These are phyloP conservation scores for Podochytrium sp. DNA, from an alignment of 192 early-diverging fungal species.

Conservation along the genomic window DNA sequence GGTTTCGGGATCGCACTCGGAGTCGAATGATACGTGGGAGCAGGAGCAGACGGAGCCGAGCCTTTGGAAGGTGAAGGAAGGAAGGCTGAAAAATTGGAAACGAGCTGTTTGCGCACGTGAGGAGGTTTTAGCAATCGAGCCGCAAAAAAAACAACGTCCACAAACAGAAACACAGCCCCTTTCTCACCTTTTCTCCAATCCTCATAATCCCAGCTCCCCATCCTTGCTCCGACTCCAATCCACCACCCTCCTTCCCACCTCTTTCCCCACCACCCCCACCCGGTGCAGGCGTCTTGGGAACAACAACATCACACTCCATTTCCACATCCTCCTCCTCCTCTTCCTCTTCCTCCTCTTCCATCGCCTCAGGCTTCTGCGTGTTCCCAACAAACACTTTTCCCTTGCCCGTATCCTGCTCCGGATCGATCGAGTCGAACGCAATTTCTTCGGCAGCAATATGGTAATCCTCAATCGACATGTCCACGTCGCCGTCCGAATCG, in stretches of 20 bases:
- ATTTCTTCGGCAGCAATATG: not conserved
- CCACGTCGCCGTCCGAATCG: not conserved
- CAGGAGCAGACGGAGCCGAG: not conserved
- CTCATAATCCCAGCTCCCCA: slow-evolving; percentile 11
- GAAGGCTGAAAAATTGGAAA: not conserved
- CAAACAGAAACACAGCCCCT: not conserved
- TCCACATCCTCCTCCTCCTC: not conserved
- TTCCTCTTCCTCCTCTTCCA: not conserved
- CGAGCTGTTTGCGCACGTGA: too few species aligned
- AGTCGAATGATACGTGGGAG: too few species aligned
- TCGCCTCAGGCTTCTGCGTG: not conserved
- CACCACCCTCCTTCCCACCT: not conserved
- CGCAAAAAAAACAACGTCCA: not conserved
- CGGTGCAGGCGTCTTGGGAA: not conserved
- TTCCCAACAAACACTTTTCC: not conserved
- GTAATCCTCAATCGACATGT: not conserved
- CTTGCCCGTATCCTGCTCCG: not conserved
- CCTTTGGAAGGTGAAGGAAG: slow-evolving; percentile 6
- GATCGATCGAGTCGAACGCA: not conserved
- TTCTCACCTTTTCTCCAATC: slow-evolving; percentile 12
- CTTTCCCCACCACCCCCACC: not conserved
- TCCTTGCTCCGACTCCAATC: not conserved
- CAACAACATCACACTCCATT: not conserved
- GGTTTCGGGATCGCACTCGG: too few species aligned
- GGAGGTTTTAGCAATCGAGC: too few species aligned